phyloP scores from a whole-genome alignment of 208 protist species.

The Crithidia expoeki region DNA sequence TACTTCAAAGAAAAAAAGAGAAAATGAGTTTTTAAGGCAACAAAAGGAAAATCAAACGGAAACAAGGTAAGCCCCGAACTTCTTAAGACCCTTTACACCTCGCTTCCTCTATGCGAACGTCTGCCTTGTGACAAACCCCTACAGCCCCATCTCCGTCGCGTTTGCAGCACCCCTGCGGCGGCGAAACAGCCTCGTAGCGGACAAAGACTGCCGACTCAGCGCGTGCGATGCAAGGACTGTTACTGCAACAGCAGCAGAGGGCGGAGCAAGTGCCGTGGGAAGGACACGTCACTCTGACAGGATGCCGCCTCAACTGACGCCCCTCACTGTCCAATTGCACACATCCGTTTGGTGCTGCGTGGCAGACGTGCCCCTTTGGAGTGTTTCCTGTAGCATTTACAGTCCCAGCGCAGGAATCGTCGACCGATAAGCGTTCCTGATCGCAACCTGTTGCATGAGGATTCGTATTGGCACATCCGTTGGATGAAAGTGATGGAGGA shows the following conservation, averaged over 20 bases:
- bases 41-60: background rate
- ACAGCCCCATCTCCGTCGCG: background rate
- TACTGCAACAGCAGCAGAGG: background rate
- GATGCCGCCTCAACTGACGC: background rate
- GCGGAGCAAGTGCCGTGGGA: background rate
- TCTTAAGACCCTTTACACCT: background rate
- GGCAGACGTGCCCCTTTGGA: background rate
- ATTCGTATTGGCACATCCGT: too few species aligned
- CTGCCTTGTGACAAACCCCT: background rate
- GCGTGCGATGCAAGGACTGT: background rate
- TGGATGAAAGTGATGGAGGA: background rate
- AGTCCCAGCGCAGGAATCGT: too few species aligned
- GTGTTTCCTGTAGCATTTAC: background rate
- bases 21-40: background rate
- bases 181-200: background rate
- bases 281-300: background rate
- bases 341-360: background rate
- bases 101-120: too few species aligned
- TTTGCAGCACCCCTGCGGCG: background rate
- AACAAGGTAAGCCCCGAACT: background rate
- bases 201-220: background rate
- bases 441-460: too few species aligned
- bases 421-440: too few species aligned
- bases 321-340: background rate
- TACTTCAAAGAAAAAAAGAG: background rate